These are phyloP conservation scores for Pleurotus tuoliensis DNA, from an alignment of 768 basidiomycete genomes.

Conservation along the genomic window DNA sequence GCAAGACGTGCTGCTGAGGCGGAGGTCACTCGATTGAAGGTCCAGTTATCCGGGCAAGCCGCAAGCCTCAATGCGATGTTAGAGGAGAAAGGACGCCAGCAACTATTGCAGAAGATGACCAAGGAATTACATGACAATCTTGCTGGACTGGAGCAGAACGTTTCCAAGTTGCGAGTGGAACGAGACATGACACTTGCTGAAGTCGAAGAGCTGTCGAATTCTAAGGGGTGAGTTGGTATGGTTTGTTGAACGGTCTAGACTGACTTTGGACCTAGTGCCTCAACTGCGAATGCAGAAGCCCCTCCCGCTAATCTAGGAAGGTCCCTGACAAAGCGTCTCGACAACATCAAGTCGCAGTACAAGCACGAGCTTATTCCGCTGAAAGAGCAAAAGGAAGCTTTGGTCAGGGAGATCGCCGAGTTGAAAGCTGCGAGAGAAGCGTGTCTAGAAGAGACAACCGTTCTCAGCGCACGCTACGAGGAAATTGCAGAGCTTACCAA, in stretches of 20 bases:
- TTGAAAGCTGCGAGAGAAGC: constrained; percentile 83
- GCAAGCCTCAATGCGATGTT: constrained; percentile 82
- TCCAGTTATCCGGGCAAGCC: constrained; percentile 86
- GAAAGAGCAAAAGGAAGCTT: constrained; percentile 72
- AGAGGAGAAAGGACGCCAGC: constrained; percentile 72
- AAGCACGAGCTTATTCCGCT: constrained; percentile 83
- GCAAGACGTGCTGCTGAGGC: constrained; percentile 88
- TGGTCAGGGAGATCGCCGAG: constrained; percentile 80
- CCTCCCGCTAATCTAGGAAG: constrained; percentile 50
- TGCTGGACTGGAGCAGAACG: constrained; percentile 74
- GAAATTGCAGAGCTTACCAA: constrained; percentile 86
- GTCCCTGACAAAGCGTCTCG: constrained; percentile 80
- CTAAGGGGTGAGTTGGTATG: constrained; percentile 54
- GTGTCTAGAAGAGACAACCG: constrained; percentile 88
- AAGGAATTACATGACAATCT: constrained; percentile 77
- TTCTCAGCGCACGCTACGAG: constrained; percentile 88
- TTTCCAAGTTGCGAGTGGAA: constrained; percentile 85
- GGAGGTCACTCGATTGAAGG: constrained; percentile 81
- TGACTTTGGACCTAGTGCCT: constrained; percentile 18
- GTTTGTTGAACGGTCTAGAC: constrained; percentile 3
- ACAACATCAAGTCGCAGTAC: constrained; percentile 85
- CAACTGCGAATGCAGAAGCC: constrained; percentile 28
- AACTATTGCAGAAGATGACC: constrained; percentile 74
- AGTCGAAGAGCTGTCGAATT: constrained; percentile 81
- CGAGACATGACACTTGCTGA: constrained; percentile 91